Evolutionary conservation across 2,329 filamentous ascomycete species (phyloP).

Genomic region (Cytospora leucostoma): DNA sequence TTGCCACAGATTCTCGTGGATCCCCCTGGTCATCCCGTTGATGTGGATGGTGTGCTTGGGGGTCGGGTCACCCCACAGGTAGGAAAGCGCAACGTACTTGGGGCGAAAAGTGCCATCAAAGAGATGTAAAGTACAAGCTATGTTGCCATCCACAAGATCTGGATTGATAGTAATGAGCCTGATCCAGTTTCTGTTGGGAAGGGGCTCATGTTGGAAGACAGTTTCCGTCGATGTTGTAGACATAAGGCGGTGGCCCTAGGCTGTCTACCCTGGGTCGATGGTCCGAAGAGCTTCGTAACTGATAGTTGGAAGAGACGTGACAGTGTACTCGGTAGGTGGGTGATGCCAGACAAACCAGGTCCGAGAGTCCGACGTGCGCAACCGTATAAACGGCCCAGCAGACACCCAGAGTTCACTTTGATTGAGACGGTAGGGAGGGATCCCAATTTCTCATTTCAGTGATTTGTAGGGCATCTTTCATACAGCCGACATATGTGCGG

Average conservation of each 20-base stretch:
- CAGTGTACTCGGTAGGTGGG: too few species aligned
- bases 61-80: conserved; percentile 14
- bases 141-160: neutral
- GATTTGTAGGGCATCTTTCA: too few species aligned
- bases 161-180: conserved; percentile 10
- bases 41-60: conserved; percentile 8
- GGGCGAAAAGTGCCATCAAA: neutral
- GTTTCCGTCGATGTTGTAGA: neutral
- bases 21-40: conserved; percentile 3
- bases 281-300: too few species aligned
- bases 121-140: conserved; percentile 5
- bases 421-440: too few species aligned
- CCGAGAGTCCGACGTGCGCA: too few species aligned
- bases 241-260: neutral
- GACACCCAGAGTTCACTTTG: too few species aligned
- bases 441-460: too few species aligned
- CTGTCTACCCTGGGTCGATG: neutral
- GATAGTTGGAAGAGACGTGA: too few species aligned
- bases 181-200: conserved; percentile 3
- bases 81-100: conserved; percentile 15
- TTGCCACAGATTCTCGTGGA: conserved; percentile 14
- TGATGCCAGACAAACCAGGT: too few species aligned
- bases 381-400: too few species aligned
- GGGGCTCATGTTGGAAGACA: conserved; percentile 5
- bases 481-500: too few species aligned